Evolutionary conservation across 2,329 filamentous ascomycete genomes (phyloP).

Genomic region (Aspergillus sp.): DNA sequence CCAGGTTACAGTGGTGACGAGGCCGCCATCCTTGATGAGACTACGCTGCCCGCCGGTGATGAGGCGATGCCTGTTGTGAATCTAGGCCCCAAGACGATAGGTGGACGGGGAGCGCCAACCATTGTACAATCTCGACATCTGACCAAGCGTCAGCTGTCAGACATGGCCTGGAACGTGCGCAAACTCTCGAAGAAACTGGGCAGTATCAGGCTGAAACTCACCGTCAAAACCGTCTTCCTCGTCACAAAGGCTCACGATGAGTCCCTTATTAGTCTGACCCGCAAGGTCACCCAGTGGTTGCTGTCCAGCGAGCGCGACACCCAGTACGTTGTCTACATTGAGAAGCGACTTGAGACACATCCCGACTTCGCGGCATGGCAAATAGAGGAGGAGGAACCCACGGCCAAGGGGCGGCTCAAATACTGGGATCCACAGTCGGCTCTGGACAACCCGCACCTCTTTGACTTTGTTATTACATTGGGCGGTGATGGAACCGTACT

Average conservation of each 20-base stretch:
- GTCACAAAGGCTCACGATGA: conserved; percentile 89
- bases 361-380: conserved; percentile 66
- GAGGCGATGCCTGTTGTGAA: conserved; percentile 20
- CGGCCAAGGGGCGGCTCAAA: conserved; percentile 54
- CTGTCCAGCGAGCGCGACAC: conserved; percentile 61
- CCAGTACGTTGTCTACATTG: conserved; percentile 71
- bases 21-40: conserved; percentile 13
- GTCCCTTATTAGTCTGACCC: conserved; percentile 67
- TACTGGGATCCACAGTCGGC: conserved; percentile 84
- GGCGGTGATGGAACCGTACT: conserved; percentile 96
- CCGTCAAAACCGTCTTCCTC: conserved; percentile 76
- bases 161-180: conserved; percentile 94
- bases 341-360: conserved; percentile 65
- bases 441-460: conserved; percentile 68
- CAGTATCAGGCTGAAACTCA: conserved; percentile 73
- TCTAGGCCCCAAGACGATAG: conserved; percentile 13
- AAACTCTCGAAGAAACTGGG: conserved; percentile 82
- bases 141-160: conserved; percentile 88
- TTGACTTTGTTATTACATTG: conserved; percentile 88
- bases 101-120: conserved; percentile 22
- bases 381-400: conserved; percentile 56
- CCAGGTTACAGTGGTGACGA: conserved; percentile 13
- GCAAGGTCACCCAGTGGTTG: conserved; percentile 74
- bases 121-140: conserved; percentile 64
- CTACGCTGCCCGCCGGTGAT: conserved; percentile 10